Evolutionary conservation across 352 stramenopile genomes (phyloP).

Genomic region (Globisporangium cystogenes): DNA sequence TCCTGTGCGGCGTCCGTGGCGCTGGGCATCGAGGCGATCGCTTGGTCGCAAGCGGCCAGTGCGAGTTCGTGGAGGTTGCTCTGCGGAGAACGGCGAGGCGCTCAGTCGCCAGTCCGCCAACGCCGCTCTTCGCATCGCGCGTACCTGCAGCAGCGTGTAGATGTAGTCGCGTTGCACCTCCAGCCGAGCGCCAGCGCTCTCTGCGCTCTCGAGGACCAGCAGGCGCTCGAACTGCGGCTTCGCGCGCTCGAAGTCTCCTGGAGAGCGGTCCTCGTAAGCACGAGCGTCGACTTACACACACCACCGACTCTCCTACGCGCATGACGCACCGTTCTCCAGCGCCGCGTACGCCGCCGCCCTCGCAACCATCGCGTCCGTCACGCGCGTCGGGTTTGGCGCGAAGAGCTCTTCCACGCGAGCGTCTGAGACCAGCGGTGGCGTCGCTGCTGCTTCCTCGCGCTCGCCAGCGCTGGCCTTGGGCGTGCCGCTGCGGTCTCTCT

Average conservation of each 20-base stretch:
- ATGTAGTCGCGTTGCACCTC: constrained; percentile 30
- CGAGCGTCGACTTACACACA: background rate
- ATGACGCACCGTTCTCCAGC: constrained; percentile 41
- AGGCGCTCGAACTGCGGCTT: constrained; percentile 38
- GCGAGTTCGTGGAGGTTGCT: constrained; percentile 23
- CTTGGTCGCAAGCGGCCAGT: constrained; percentile 32
- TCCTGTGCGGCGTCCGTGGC: background rate
- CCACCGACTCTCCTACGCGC: too few species aligned
- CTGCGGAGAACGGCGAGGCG: constrained; percentile 1
- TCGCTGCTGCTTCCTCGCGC: background rate
- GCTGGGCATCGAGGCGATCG: constrained; percentile 9
- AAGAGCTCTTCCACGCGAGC: constrained; percentile 13
- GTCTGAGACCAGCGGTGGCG: constrained; percentile 9
- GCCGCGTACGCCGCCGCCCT: constrained; percentile 28
- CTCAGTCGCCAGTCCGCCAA: too few species aligned
- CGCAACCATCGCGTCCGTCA: constrained; percentile 17
- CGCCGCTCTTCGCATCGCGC: too few species aligned
- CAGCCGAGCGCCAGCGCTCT: too few species aligned
- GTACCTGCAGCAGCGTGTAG: constrained; percentile 60
- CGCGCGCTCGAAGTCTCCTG: constrained; percentile 29
- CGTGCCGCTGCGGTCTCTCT: constrained; percentile 6
- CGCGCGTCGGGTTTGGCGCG: constrained; percentile 10
- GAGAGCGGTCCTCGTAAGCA: too few species aligned
- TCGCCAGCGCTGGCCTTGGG: background rate
- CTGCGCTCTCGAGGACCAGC: constrained; percentile 5